Evolutionary conservation across 495 filamentous ascomycete species (phyloP), one percentile per base, ranked within the genome.

Genomic region (Aspergillus homomorphus): DNA sequence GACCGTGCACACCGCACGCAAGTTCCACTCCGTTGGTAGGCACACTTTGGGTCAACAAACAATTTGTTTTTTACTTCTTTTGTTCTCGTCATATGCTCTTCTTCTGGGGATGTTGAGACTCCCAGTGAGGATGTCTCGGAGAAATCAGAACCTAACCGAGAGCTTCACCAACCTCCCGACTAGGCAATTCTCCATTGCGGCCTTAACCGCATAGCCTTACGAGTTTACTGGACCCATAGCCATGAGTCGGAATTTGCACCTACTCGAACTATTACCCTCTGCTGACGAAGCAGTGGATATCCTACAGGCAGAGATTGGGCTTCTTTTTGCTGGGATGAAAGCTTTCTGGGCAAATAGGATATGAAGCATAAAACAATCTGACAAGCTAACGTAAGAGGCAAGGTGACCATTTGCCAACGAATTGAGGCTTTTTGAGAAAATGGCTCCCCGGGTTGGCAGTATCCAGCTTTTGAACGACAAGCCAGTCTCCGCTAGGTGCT

Each of bases 1-100:
- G 52, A 59, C 58, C 44, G 53, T 61, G 59, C 59, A 45, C 53
- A 8, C 22, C 28, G 48, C 48, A 50, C 46, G 23, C 20, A 26
- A 23, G 18, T 23, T 28, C 48, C 48, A 51, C 48, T 30, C 20
- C 15, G 19, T 20, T 30, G 23, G 7, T 12, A 38, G 33, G 33
- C 33, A n/a, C 10, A 38, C 33, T n/a, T n/a, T 12, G 33, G 33
- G 15, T 38, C 33, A 38, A 12, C 33, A 38, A 30, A 30, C n/a
- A n/a, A n/a, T n/a, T n/a, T n/a, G 15, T 9, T 38, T 38, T 38
- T 38, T 14, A 2, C 2, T 38, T 12, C 15, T 38, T 12, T 9
- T 38, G 33, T 12, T 12, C 33, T 38, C 6, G 2, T 38, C 33
- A 2, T 38, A n/a, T n/a, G n/a, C 33, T 38, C 33, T 38, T 14